Base-by-base conservation (phyloP, 2,329 filamentous ascomycete species). In the Sporothrix brasiliensis region DNA sequence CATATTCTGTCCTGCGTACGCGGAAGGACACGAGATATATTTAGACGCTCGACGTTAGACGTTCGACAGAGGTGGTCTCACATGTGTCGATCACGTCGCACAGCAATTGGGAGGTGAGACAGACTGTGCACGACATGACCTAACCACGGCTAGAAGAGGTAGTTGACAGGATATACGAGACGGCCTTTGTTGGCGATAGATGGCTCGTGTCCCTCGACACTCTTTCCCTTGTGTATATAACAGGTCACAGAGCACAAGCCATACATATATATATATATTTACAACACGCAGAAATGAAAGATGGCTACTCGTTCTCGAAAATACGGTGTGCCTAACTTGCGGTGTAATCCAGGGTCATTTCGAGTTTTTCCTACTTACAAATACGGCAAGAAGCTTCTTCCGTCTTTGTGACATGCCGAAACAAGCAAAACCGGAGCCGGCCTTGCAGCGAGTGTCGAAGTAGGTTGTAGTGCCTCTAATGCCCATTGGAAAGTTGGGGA, bases 271-370 rank as follows among this genome's bases (percentile, higher is more conserved):
- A 56, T 13, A 56, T 30, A 34, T 34, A 56, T 30, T 19, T 34
- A 34, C 27, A 34, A 44, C 3, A 19, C 6, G 10, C 14, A 50
- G 5, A 50, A 6, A 50, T 9, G 9, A 27, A 16, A 2, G n/a
- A 27, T 47, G 11, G 2, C 34, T 44, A 44, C 10, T n/a, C 39
- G 6, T 47, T 19, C 39, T 63, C 58, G n/a, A 63, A 63, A 47
- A 52, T 66, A 66, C 63, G 63, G 63, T 52, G 27, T 66, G 63
- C 27, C 27, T 14, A 66, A 39, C 63, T 52, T 66, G 63, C 63
- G 63, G 63, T 66, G 63, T 34, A 65, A 21, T 50, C 9, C 16
- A 50, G 16, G 11, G n/a, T 27, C 39, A 44, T 61, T 47, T 16
- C 11, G 11, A 44, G 11, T 44, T 11, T 10, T 44, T 44, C 41